Conservation (phyloP, 1,284 basidiomycete genomes). For the Polyporus tsugae region DNA sequence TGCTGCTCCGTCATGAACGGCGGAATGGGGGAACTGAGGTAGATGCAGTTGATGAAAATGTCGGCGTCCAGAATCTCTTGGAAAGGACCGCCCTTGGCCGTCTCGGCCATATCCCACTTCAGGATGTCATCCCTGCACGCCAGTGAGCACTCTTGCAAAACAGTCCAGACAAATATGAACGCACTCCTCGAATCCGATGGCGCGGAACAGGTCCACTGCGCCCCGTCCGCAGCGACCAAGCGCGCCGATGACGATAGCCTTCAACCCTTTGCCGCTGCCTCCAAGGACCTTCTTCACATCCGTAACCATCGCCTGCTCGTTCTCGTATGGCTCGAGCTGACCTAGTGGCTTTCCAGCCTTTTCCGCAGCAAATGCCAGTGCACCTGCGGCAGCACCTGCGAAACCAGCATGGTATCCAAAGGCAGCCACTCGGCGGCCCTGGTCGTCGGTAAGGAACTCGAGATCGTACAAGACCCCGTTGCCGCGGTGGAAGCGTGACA, state of each 20-base stretch:
- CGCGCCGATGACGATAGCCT: slow-evolving; percentile 95
- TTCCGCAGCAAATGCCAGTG: slow-evolving; percentile 83
- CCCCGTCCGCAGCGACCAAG: slow-evolving; percentile 97
- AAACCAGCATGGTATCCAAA: slow-evolving; percentile 99
- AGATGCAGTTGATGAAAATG: slow-evolving; percentile 99
- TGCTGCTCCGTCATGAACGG: slow-evolving; percentile 85
- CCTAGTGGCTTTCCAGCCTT: slow-evolving; percentile 71
- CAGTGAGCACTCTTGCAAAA: slow-evolving; percentile 14
- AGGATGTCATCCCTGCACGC: slow-evolving; percentile 84
- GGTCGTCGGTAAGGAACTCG: slow-evolving; percentile 92
- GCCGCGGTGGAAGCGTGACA: slow-evolving; percentile 89
- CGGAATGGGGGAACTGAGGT: slow-evolving; percentile 90
- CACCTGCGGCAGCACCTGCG: slow-evolving; percentile 94
- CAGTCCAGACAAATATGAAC: slow-evolving; percentile 39
- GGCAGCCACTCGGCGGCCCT: slow-evolving; percentile 93
- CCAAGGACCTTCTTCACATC: slow-evolving; percentile 77
- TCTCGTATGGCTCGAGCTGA: slow-evolving; percentile 79
- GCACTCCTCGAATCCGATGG: slow-evolving; percentile 92
- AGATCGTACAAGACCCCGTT: slow-evolving; percentile 94
- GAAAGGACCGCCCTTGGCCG: slow-evolving; percentile 97
- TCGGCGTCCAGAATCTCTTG: slow-evolving; percentile 96
- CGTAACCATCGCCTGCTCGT: slow-evolving; percentile 84
- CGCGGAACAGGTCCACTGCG: slow-evolving; percentile 94
- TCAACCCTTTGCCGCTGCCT: slow-evolving; percentile 78
- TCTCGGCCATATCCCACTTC: slow-evolving; percentile 99